Percentiles rank a stretch among this genome's conserved stretches.
Evolutionary conservation across 1,284 basidiomycete genomes (phyloP).

Genomic region (Irpex sp.): DNA sequence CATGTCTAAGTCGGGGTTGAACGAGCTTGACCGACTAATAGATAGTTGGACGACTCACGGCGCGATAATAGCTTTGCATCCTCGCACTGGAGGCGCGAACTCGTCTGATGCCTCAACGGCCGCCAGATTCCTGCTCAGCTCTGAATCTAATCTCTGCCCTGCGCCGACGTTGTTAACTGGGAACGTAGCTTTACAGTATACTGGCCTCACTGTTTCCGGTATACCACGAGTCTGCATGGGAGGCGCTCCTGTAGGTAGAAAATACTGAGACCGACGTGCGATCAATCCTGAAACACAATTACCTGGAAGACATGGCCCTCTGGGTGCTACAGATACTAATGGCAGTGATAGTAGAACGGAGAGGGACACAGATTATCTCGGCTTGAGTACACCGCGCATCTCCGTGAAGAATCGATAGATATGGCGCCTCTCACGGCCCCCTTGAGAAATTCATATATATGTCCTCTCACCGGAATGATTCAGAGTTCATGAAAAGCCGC

Average conservation of each 20-base stretch:
- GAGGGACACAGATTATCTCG: not conserved
- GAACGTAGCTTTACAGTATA: slow-evolving; percentile 4
- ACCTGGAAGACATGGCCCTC: slow-evolving; percentile 15
- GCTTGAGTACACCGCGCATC: not conserved
- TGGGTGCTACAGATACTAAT: not conserved
- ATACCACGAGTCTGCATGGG: slow-evolving; percentile 94
- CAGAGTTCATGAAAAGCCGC: not conserved
- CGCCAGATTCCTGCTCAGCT: slow-evolving; percentile 66
- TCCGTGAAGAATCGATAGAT: not conserved
- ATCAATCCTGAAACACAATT: not conserved
- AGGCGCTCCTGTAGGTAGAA: slow-evolving; percentile 47
- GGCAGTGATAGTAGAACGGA: not conserved
- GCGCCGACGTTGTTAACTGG: not conserved
- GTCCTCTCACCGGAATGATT: not conserved
- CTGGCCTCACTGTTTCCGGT: slow-evolving; percentile 55
- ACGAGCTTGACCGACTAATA: slow-evolving; percentile 5
- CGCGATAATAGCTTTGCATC: slow-evolving; percentile 92
- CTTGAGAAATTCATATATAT: not conserved
- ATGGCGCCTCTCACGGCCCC: not conserved
- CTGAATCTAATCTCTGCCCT: slow-evolving; percentile 56
- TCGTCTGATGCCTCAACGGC: slow-evolving; percentile 48
- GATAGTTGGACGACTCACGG: slow-evolving; percentile 59
- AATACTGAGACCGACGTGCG: not conserved
- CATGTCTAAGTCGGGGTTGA: slow-evolving; percentile 60
- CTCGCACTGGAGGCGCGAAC: slow-evolving; percentile 61